Evolutionary conservation across 2,329 filamentous ascomycete species (phyloP), one percentile per base, ranked within the genome.

Genomic region (Xylariaceae sp.): DNA sequence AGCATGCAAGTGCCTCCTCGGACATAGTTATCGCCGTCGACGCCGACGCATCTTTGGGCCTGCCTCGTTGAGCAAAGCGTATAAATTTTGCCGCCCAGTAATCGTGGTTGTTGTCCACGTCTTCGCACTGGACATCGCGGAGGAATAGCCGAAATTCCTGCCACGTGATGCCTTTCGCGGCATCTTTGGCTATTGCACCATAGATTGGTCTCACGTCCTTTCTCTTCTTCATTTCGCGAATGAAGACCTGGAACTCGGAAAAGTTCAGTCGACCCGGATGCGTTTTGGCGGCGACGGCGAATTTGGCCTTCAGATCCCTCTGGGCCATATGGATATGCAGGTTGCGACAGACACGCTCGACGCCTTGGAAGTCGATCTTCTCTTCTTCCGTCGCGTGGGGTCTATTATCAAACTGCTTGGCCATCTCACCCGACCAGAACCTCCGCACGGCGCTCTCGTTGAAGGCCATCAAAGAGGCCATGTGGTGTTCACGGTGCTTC

Each of bases 251-350:
- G 60, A 97, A 98, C 53, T 94, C 83, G 16, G 68, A 59, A 54
- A 88, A 94, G 57, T 85, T 82, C 37, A 98, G 70, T 36, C 73
- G 75, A 16, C 82, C 82, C 2, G 71, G 76, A 35, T 68, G 66
- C 16, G 74, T 71, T n/a, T 67, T 66, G 55, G 90, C 85, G 5
- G 85, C 86, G 43, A 78, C 73, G 40, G 76, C 70, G 54, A 97
- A 96, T 52, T 84, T 85, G 21, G 74, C 70, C 39, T 77, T 78
- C 4, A 97, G 69, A 31, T 85, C 82, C 38, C 78, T 75, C 44
- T 82, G 78, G 2, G 88, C 85, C 54, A 86, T 88, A 61, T 96
- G 89, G 54, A 98, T 95, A 60, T 97, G 89, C 32, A 97, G 70
- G 54, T 83, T 89, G 44, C 85, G 84, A 65, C 92, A 97, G 11